Percentiles rank a stretch among this genome's conserved stretches.
These are phyloP conservation scores for Sporobolus alterniflorus DNA, from an alignment of 202 grass and related monocot species.

Conservation along the genomic window DNA sequence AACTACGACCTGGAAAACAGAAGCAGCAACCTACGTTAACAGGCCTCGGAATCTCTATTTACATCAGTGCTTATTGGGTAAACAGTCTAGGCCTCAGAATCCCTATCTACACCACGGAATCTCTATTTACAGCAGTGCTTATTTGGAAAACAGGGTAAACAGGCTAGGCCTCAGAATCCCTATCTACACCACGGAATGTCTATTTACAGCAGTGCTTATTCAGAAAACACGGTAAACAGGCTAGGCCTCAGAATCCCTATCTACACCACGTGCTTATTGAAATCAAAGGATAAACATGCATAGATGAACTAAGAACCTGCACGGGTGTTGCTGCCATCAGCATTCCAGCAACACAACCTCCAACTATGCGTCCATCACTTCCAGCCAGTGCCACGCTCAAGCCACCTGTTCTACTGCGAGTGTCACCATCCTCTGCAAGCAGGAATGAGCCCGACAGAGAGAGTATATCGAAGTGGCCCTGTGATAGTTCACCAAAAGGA, in stretches of 20 bases:
- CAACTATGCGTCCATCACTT: slow-evolving; percentile 74
- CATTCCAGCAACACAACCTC: slow-evolving; percentile 85
- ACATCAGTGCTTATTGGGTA: neutral
- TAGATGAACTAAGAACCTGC: slow-evolving; percentile 51
- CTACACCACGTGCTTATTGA: neutral
- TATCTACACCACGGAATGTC: neutral
- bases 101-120: too few relatives aligned
- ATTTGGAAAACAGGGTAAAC: too few relatives aligned
- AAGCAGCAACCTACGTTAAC: neutral
- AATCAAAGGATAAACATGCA: neutral
- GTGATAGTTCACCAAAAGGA: slow-evolving; percentile 22
- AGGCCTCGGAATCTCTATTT: neutral
- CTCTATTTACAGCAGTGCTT: too few relatives aligned
- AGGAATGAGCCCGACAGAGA: slow-evolving; percentile 84
- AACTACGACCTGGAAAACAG: slow-evolving; percentile 63
- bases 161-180: neutral
- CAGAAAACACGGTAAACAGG: neutral
- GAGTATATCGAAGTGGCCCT: slow-evolving; percentile 85
- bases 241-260: neutral
- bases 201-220: neutral
- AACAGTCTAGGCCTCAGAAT: neutral
- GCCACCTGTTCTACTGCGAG: slow-evolving; percentile 82
- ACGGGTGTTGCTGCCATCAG: slow-evolving; percentile 73
- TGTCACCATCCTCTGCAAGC: slow-evolving; percentile 69
- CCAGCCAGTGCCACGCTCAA: slow-evolving; percentile 77